A percentile compares a stretch with the other conserved stretches of the same genome.
Evolutionary conservation across 306 rosid species (phyloP).

Genomic region (Purshia tridentata): DNA sequence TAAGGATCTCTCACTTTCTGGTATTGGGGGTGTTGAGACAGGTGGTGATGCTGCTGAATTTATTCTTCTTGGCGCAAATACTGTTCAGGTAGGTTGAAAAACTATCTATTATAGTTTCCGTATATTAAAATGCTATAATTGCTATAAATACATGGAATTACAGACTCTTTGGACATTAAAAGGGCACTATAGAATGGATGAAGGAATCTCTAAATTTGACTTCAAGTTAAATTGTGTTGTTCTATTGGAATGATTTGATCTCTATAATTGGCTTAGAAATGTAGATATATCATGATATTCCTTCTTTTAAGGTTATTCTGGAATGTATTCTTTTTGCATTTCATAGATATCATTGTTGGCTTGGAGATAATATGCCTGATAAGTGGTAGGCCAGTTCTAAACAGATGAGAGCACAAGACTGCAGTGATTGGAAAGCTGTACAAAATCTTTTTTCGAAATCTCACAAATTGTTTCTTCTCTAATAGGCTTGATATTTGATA

Average conservation of each 20-base stretch:
- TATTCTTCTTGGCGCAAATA: slow-evolving; percentile 89
- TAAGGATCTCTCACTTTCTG: slow-evolving; percentile 69
- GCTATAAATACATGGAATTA: too few species aligned
- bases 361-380: not conserved
- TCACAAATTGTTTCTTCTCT: not conserved
- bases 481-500: not conserved
- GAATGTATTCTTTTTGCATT: not conserved
- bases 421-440: not conserved
- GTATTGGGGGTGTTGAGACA: slow-evolving; percentile 90
- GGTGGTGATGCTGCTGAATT: slow-evolving; percentile 96
- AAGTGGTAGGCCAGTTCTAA: not conserved
- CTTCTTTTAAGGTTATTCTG: not conserved
- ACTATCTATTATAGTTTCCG: slow-evolving; percentile 11
- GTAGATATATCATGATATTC: not conserved
- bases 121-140: not conserved
- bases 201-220: not conserved
- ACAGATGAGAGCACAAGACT: not conserved
- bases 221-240: not conserved
- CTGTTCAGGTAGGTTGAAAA: slow-evolving; percentile 71
- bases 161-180: not conserved
- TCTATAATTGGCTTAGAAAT: not conserved
- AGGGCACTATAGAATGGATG: not conserved
- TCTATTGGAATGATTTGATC: not conserved
- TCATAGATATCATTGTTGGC: not conserved
- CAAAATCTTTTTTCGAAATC: not conserved